phyloP scores from a whole-genome alignment of 2,329 filamentous ascomycete species.

The Remersonia thermophila region DNA sequence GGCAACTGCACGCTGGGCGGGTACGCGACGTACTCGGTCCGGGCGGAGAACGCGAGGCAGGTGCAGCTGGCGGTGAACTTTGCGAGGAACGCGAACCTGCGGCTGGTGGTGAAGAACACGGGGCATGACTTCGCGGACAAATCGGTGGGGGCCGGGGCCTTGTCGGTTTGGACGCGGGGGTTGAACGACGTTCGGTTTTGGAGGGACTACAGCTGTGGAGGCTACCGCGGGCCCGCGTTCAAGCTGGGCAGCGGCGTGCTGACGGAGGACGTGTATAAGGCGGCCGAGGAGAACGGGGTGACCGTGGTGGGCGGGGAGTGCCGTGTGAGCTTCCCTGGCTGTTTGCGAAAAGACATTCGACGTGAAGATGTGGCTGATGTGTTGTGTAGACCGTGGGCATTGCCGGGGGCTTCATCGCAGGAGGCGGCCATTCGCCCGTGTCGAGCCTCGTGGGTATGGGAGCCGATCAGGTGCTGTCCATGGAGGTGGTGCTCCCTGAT shows the following conservation, averaged over 20 bases:
- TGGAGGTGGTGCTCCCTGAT: conserved; percentile 36
- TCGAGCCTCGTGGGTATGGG: conserved; percentile 38
- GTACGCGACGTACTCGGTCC: conserved; percentile 28
- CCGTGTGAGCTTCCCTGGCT: conserved; percentile 9
- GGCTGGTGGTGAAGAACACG: conserved; percentile 35
- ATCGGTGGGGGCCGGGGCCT: conserved; percentile 25
- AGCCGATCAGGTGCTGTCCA: conserved; percentile 35
- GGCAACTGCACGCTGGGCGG: conserved; percentile 26
- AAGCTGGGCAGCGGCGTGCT: conserved; percentile 40
- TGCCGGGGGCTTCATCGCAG: conserved; percentile 34
- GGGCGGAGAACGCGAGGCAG: conserved; percentile 26
- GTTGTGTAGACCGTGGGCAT: conserved; percentile 37
- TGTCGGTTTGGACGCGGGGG: conserved; percentile 20
- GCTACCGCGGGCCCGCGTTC: conserved; percentile 14
- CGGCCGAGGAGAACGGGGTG: conserved; percentile 32
- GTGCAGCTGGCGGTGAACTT: conserved; percentile 31
- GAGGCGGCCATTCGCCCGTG: conserved; percentile 44
- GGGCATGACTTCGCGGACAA: conserved; percentile 38
- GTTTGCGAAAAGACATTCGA: background rate
- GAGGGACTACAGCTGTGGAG: conserved; percentile 17
- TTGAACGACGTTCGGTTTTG: conserved; percentile 14
- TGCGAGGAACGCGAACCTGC: conserved; percentile 26
- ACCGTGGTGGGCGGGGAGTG: conserved; percentile 36
- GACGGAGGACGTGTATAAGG: conserved; percentile 36
- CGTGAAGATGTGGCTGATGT: background rate